Percentiles rank a stretch among this genome's conserved stretches.
phyloP scores from a whole-genome alignment of 78 protist genomes.

The Polysphondylium violaceum region DNA sequence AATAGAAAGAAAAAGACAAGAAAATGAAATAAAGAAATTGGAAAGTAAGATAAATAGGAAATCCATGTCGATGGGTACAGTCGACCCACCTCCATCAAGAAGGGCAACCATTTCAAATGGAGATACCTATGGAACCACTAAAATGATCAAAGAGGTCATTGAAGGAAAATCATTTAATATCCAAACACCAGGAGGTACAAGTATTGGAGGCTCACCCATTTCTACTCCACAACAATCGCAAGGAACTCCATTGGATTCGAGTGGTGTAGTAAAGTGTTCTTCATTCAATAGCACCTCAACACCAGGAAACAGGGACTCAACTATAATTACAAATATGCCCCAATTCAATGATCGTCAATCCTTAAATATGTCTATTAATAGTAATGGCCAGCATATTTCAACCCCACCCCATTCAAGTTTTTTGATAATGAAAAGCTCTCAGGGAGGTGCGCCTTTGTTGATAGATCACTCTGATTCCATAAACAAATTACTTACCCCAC shows the following conservation, averaged over 20 bases:
- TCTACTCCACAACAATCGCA: background rate
- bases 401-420: no score
- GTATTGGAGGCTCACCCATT: background rate
- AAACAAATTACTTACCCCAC: conserved; percentile 18
- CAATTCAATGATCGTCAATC: no score
- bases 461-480: no score
- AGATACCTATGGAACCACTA: conserved; percentile 18
- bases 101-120: no score
- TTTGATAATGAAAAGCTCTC: no score
- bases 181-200: background rate
- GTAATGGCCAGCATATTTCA: no score
- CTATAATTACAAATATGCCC: no score
- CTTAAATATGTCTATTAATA: no score
- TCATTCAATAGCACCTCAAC: background rate
- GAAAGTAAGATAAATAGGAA: conserved; percentile 14
- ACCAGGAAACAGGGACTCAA: no score
- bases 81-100: background rate
- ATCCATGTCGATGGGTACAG: background rate
- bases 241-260: background rate
- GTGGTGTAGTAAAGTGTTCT: background rate
- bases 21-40: conserved; percentile 17
- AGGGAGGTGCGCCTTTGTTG: no score
- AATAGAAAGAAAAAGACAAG: background rate
- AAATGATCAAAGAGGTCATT: conserved; percentile 22
- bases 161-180: background rate